A percentile compares a stretch with the other conserved stretches of the same genome.
These are phyloP conservation scores for Aureobasidium zeae DNA, from an alignment of 2,329 filamentous ascomycete genomes.

Conservation along the genomic window DNA sequence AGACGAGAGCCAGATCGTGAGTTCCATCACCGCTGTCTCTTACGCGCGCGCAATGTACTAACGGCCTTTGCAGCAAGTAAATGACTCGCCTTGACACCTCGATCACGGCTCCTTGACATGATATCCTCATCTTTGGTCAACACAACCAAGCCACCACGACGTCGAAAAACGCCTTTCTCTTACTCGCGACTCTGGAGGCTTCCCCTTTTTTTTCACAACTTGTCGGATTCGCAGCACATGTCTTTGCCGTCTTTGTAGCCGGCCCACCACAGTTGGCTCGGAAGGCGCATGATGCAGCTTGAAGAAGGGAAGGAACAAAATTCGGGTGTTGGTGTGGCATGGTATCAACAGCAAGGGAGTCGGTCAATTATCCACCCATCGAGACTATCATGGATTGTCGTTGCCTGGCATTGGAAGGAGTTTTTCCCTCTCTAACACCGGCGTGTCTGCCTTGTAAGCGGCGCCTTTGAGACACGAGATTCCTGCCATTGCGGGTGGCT, in stretches of 20 bases:
- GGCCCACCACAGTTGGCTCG: constrained; percentile 5
- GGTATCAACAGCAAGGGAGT: neutral
- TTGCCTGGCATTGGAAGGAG: constrained; percentile 11
- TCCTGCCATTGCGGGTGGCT: constrained; percentile 13
- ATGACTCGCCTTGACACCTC: constrained; percentile 35
- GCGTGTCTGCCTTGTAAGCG: constrained; percentile 4
- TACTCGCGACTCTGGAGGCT: constrained; percentile 12
- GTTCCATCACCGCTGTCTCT: constrained; percentile 30
- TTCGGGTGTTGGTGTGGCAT: neutral
- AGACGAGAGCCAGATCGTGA: constrained; percentile 97
- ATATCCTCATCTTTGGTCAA: neutral
- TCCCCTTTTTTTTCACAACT: constrained; percentile 9
- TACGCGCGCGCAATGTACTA: constrained; percentile 15
- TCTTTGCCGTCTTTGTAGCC: constrained; percentile 14
- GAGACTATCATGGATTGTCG: constrained; percentile 13
- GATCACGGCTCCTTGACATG: constrained; percentile 18
- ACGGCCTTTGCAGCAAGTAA: constrained; percentile 33
- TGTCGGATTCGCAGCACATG: constrained; percentile 14
- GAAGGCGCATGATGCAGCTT: constrained; percentile 13
- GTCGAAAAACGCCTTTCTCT: constrained; percentile 9
- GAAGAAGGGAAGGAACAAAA: constrained; percentile 9
- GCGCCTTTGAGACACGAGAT: constrained; percentile 6
- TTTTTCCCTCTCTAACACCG: constrained; percentile 11
- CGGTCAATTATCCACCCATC: constrained; percentile 14
- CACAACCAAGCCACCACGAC: neutral